A percentile compares a stretch with the other conserved stretches of the same genome.
phyloP scores from a whole-genome alignment of 2,329 filamentous ascomycete genomes.

The Sporothrix globosa region DNA sequence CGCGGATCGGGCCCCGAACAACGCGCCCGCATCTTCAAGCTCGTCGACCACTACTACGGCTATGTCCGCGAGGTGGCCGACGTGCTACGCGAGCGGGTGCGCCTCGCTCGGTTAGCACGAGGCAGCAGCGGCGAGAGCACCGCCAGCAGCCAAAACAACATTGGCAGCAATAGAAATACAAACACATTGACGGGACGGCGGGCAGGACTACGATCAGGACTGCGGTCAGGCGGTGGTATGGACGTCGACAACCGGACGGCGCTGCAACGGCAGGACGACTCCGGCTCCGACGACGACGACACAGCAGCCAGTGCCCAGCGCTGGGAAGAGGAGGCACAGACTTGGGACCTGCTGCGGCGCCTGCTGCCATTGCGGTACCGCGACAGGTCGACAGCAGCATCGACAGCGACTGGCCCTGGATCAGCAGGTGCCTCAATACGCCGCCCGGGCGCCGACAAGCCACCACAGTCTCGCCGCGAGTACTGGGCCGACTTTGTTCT shows the following conservation, averaged over 20 bases:
- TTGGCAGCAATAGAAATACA: background rate
- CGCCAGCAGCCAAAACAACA: conserved; percentile 29
- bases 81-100: conserved; percentile 49
- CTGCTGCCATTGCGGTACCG: conserved; percentile 72
- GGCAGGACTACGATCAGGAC: conserved; percentile 13
- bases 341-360: conserved; percentile 82
- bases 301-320: conserved; percentile 52
- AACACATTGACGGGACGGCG: conserved; percentile 1
- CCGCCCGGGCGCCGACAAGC: conserved; percentile 36
- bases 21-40: conserved; percentile 67
- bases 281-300: conserved; percentile 37
- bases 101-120: conserved; percentile 38
- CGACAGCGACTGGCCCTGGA: conserved; percentile 33
- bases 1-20: conserved; percentile 56
- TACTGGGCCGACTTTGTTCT: conserved; percentile 73
- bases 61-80: conserved; percentile 55
- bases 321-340: conserved; percentile 82
- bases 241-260: conserved; percentile 57
- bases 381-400: conserved; percentile 41
- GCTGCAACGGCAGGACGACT: conserved; percentile 34
- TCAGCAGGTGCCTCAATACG: conserved; percentile 20
- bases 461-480: conserved; percentile 42
- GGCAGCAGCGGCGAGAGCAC: conserved; percentile 33
- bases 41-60: conserved; percentile 67
- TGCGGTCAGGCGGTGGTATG: conserved; percentile 48